Evolutionary conservation across 1,284 basidiomycete species (phyloP).

Genomic region (Apiotrichum porosum): DNA sequence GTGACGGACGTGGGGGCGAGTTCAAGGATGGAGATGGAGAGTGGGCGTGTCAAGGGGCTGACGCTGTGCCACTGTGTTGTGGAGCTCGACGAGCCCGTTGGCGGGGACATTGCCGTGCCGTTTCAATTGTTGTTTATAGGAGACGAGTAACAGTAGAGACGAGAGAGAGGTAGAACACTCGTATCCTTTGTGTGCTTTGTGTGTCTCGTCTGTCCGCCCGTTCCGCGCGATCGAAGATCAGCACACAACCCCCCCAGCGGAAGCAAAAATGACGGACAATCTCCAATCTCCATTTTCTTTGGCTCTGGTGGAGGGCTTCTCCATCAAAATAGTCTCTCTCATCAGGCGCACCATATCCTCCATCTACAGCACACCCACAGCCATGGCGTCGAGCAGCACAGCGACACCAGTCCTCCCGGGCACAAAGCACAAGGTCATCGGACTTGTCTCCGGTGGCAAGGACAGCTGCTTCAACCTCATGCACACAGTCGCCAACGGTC

Average conservation of each 20-base stretch:
- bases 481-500: conserved; percentile 81
- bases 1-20: conserved; percentile 47
- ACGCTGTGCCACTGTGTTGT: conserved; percentile 45
- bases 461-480: conserved; percentile 95
- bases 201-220: too few relatives aligned
- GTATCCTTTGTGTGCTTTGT: too few relatives aligned
- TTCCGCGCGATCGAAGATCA: too few relatives aligned
- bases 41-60: conserved; percentile 43
- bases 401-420: conserved; percentile 19
- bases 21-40: conserved; percentile 47
- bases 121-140: too few relatives aligned
- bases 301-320: neutral
- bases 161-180: too few relatives aligned
- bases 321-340: neutral
- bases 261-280: neutral
- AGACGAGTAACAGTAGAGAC: neutral
- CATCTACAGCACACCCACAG: too few relatives aligned
- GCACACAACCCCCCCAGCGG: neutral
- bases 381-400: neutral
- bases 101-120: conserved; percentile 28
- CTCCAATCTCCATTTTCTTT: neutral
- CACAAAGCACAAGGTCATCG: conserved; percentile 68
- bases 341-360: too few relatives aligned
- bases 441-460: conserved; percentile 93
- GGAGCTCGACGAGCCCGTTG: conserved; percentile 14